Percentiles rank a stretch among this genome's conserved stretches.
phyloP scores from a whole-genome alignment of 495 filamentous ascomycete species.

The Margaritispora aquatica region DNA sequence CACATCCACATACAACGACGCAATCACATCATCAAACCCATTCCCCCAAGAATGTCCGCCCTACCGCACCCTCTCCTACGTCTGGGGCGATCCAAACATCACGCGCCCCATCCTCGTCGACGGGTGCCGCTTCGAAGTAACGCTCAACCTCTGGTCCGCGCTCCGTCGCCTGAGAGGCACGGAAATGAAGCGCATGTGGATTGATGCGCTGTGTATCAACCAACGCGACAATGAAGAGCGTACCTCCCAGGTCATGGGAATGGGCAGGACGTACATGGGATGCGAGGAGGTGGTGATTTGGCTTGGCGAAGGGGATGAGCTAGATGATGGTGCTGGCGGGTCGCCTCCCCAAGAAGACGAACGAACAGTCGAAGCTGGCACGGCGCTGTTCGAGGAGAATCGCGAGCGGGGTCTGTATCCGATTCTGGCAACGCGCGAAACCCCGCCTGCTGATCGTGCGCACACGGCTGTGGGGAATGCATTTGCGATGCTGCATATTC shows the following conservation, averaged over 20 bases:
- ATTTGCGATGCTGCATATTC: background rate
- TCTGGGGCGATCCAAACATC: slow-evolving; percentile 7
- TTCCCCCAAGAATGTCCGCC: slow-evolving; percentile 1
- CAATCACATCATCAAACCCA: too few relatives aligned
- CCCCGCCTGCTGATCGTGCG: background rate
- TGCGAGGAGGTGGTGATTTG: background rate
- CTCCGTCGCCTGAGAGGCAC: background rate
- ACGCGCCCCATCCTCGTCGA: slow-evolving; percentile 6
- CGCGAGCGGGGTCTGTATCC: background rate
- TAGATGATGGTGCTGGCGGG: too few relatives aligned
- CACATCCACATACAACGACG: too few relatives aligned
- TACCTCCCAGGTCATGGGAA: background rate
- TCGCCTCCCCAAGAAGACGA: background rate
- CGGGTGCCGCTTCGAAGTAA: background rate
- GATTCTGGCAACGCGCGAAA: background rate
- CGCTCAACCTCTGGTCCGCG: background rate
- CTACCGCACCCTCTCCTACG: slow-evolving; percentile 12
- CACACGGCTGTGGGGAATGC: background rate
- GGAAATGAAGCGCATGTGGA: background rate
- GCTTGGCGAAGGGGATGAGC: background rate
- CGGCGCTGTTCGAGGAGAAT: background rate
- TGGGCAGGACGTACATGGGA: background rate
- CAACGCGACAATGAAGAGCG: background rate
- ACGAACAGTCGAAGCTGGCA: background rate
- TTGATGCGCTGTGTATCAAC: slow-evolving; percentile 1